Evolutionary conservation across 202 grass and related monocot species (phyloP).

Genomic region (Dendrocalamus latiflorus): DNA sequence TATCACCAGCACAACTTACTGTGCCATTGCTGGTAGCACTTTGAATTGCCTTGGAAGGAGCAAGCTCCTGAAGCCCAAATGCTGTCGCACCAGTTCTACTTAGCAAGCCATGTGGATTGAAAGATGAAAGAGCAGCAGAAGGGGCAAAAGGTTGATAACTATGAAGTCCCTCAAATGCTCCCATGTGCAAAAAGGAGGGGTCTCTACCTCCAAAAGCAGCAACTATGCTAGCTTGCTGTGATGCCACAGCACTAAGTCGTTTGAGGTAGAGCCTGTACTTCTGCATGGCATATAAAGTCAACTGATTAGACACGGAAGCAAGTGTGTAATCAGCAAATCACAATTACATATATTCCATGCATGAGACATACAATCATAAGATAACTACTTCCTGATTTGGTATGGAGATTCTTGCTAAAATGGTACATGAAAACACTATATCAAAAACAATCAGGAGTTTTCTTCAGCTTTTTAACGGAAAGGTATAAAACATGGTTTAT

Average conservation of each 20-base stretch:
- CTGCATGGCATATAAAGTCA: conserved; percentile 46
- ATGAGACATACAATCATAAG: background rate
- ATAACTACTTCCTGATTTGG: background rate
- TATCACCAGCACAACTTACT: conserved; percentile 31
- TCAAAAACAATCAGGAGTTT: background rate
- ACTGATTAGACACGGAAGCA: conserved; percentile 15
- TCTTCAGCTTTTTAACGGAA: background rate
- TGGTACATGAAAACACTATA: background rate
- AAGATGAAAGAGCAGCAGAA: conserved; percentile 57
- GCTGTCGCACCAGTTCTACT: conserved; percentile 26
- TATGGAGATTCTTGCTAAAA: background rate
- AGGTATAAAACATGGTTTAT: background rate
- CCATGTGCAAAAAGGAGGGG: conserved; percentile 69
- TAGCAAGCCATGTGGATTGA: conserved; percentile 56
- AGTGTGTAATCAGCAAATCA: background rate
- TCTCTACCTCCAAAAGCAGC: conserved; percentile 85
- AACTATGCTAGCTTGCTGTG: conserved; percentile 75
- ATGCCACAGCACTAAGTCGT: conserved; percentile 69
- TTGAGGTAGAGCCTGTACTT: conserved; percentile 97
- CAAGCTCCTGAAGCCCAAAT: conserved; percentile 52
- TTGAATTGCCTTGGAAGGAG: conserved; percentile 47
- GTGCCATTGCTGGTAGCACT: conserved; percentile 16
- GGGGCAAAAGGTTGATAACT: conserved; percentile 46
- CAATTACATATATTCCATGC: background rate
- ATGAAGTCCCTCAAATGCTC: conserved; percentile 64